phyloP scores from a whole-genome alignment of 139 green algal species.

The Tetraselmis striata region DNA sequence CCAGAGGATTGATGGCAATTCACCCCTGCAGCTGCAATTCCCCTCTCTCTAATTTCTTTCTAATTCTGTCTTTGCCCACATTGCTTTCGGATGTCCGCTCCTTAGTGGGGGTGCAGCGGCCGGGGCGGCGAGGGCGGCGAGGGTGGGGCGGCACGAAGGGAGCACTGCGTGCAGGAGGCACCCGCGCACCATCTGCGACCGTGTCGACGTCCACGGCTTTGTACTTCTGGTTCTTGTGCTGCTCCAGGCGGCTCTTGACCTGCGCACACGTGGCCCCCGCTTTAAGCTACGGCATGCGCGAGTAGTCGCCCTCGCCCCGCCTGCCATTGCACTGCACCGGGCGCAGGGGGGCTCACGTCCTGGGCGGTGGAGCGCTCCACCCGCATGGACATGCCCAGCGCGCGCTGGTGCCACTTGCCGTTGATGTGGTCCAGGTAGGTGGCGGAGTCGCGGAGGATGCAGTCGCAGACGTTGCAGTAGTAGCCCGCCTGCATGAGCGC shows the following conservation, averaged over 20 bases:
- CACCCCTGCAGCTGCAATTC: neutral
- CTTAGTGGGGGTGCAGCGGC: neutral
- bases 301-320: too few relatives aligned
- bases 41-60: neutral
- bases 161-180: neutral
- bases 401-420: slow-evolving; percentile 92
- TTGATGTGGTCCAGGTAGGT: slow-evolving; percentile 99
- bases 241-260: slow-evolving; percentile 36
- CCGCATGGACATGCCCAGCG: slow-evolving; percentile 91
- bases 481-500: slow-evolving; percentile 78
- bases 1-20: neutral
- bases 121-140: neutral
- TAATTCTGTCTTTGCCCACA: slow-evolving; percentile 35
- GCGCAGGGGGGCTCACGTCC: slow-evolving; percentile 68
- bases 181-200: slow-evolving; percentile 27
- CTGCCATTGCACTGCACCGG: neutral
- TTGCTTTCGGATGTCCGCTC: slow-evolving; percentile 35
- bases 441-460: slow-evolving; percentile 82
- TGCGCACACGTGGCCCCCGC: too few relatives aligned
- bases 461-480: slow-evolving; percentile 95
- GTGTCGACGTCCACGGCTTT: slow-evolving; percentile 1
- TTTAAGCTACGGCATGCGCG: too few relatives aligned
- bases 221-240: slow-evolving; percentile 44
- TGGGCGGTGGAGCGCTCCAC: slow-evolving; percentile 83
- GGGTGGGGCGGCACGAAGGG: neutral